Evolutionary conservation across 192 early-diverging fungal species (phyloP).

Genomic region (Phycomyces nitens): DNA sequence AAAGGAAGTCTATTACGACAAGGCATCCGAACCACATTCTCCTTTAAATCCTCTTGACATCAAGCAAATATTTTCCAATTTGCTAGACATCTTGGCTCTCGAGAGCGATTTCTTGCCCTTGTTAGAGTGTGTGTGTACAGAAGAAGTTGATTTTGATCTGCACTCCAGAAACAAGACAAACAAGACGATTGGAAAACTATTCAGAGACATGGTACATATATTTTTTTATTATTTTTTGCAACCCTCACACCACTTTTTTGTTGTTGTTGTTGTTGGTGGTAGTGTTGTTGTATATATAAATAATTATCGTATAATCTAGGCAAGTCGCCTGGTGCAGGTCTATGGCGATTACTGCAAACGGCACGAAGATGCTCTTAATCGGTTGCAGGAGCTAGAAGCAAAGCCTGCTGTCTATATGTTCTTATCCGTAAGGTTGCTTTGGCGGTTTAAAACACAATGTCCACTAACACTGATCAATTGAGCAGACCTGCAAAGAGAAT

Average conservation of each 20-base stretch:
- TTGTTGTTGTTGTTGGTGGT: too few relatives aligned
- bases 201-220: too few relatives aligned
- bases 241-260: too few relatives aligned
- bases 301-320: not conserved
- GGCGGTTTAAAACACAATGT: too few relatives aligned
- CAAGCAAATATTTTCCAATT: constrained; percentile 71
- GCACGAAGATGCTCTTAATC: constrained; percentile 60
- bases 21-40: not conserved
- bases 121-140: constrained; percentile 53
- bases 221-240: too few relatives aligned
- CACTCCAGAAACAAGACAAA: too few relatives aligned
- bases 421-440: constrained; percentile 14
- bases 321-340: constrained; percentile 38
- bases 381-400: constrained; percentile 57
- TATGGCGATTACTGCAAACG: constrained; percentile 73
- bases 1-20: constrained; percentile 62
- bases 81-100: constrained; percentile 66
- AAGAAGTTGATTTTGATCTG: not conserved
- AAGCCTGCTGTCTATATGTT: constrained; percentile 36
- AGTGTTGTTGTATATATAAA: too few relatives aligned
- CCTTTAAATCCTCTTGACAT: constrained; percentile 42
- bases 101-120: constrained; percentile 58
- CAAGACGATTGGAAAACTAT: too few relatives aligned
- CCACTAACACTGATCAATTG: constrained; percentile 10
- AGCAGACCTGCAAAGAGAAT: constrained; percentile 44